A percentile compares a stretch with the other conserved stretches of the same genome.
phyloP scores from a whole-genome alignment of 768 basidiomycete genomes.

The Leccinum boreale region DNA sequence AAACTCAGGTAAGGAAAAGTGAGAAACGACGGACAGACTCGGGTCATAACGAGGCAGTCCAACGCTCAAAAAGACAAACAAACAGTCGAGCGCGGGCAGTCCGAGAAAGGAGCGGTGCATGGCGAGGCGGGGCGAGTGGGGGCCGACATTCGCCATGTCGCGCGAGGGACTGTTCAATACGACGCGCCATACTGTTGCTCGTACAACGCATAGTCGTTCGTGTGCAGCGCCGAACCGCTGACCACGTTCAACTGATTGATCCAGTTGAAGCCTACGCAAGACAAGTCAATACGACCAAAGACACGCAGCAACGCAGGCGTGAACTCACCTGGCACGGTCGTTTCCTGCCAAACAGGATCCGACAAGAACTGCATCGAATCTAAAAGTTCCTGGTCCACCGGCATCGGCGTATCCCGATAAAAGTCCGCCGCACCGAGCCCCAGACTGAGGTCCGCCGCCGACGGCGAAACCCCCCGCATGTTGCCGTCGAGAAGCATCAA shows the following conservation, averaged over 20 bases:
- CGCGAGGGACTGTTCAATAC: not conserved
- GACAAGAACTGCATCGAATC: slow-evolving; percentile 59
- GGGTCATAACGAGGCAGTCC: not conserved
- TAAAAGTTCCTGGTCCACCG: slow-evolving; percentile 57
- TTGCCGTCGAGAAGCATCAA: slow-evolving; percentile 39
- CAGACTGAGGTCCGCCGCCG: slow-evolving; percentile 1
- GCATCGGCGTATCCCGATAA: slow-evolving; percentile 46
- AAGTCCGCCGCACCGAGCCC: slow-evolving; percentile 34
- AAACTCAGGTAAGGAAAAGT: not conserved
- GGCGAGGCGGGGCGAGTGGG: too few relatives aligned
- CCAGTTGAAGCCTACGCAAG: slow-evolving; percentile 34
- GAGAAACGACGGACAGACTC: not conserved
- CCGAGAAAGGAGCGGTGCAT: not conserved
- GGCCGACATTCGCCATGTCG: not conserved
- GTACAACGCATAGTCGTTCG: slow-evolving; percentile 29
- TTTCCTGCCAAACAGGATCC: slow-evolving; percentile 56
- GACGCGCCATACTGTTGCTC: slow-evolving; percentile 16
- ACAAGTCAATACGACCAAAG: not conserved
- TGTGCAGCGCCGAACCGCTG: slow-evolving; percentile 14
- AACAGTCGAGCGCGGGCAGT: not conserved
- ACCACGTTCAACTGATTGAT: slow-evolving; percentile 28
- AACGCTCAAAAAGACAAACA: not conserved
- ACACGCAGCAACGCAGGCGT: not conserved
- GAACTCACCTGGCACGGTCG: slow-evolving; percentile 50
- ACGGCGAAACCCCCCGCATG: slow-evolving; percentile 13